These are phyloP conservation scores for Rhamnella rubrinervis DNA, from an alignment of 331 rosid genomes.

Conservation along the genomic window DNA sequence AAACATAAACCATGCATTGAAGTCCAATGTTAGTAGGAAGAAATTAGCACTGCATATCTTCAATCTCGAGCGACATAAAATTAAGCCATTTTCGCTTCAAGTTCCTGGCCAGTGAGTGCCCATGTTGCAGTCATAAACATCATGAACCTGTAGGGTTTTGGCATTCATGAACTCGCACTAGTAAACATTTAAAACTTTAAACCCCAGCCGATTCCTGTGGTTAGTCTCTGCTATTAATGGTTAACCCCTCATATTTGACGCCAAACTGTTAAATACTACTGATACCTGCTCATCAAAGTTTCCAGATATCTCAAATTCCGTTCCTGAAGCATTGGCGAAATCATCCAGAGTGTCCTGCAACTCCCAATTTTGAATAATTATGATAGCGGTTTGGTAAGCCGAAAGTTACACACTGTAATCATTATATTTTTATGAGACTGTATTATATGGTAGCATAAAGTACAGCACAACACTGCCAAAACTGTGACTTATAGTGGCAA, in stretches of 20 bases:
- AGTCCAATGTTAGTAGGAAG: constrained; percentile 35
- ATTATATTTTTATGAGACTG: too few species aligned
- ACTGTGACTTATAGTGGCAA: too few species aligned
- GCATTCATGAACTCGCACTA: constrained; percentile 15
- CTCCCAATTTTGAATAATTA: background rate
- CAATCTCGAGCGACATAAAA: background rate
- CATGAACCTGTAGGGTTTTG: constrained; percentile 38
- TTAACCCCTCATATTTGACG: background rate
- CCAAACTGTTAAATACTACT: constrained; percentile 18
- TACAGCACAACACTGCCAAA: too few species aligned
- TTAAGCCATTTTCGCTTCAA: constrained; percentile 7
- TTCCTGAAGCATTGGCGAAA: constrained; percentile 59
- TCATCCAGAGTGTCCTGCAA: constrained; percentile 62
- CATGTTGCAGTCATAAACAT: constrained; percentile 49
- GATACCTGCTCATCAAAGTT: constrained; percentile 66
- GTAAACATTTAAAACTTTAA: constrained; percentile 3
- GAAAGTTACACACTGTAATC: too few species aligned
- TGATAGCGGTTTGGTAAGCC: too few species aligned
- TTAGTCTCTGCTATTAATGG: constrained; percentile 7
- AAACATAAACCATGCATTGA: constrained; percentile 45
- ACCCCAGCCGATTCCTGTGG: constrained; percentile 7
- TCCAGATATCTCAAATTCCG: constrained; percentile 62
- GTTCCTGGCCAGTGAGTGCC: constrained; percentile 55
- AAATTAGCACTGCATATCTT: constrained; percentile 25
- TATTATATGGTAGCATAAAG: too few species aligned